Evolutionary conservation across 2,329 filamentous ascomycete species (phyloP).

Genomic region (Sclerotinia spermophila): DNA sequence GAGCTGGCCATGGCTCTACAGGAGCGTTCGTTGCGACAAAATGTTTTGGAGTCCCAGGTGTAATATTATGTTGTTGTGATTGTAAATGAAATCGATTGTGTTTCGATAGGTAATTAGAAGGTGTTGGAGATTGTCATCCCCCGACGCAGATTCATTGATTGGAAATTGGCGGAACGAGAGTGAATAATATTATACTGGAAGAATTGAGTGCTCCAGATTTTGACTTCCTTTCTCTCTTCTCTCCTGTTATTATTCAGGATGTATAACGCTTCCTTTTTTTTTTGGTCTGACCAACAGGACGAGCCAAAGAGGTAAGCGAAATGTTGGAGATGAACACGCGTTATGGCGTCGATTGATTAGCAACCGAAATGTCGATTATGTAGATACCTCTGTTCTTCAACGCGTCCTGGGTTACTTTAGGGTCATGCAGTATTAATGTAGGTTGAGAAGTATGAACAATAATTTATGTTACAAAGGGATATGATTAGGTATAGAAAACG

Average conservation of each 20-base stretch:
- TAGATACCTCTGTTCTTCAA: neutral
- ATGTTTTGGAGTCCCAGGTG: conserved; percentile 19
- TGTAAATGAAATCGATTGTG: neutral
- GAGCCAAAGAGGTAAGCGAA: conserved; percentile 11
- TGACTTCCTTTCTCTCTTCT: neutral
- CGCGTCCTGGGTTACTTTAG: neutral
- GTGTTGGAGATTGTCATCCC: neutral
- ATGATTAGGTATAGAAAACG: neutral
- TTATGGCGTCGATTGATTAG: neutral
- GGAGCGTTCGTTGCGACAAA: conserved; percentile 35
- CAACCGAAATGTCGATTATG: neutral
- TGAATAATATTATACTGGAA: conserved; percentile 11
- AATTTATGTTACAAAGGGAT: neutral
- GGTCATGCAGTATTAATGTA: neutral
- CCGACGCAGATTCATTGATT: conserved; percentile 5
- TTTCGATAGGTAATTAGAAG: conserved; percentile 5
- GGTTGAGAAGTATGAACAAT: neutral
- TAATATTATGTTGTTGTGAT: conserved; percentile 4
- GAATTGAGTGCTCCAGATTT: neutral
- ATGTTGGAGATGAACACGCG: conserved; percentile 8
- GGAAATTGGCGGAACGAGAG: neutral
- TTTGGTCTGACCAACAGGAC: conserved; percentile 4
- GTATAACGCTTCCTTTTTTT: conserved; percentile 10
- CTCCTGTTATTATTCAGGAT: conserved; percentile 5
- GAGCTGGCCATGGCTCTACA: conserved; percentile 59